phyloP scores from a whole-genome alignment of 305 asterid species.

The Solanum hybrid region DNA sequence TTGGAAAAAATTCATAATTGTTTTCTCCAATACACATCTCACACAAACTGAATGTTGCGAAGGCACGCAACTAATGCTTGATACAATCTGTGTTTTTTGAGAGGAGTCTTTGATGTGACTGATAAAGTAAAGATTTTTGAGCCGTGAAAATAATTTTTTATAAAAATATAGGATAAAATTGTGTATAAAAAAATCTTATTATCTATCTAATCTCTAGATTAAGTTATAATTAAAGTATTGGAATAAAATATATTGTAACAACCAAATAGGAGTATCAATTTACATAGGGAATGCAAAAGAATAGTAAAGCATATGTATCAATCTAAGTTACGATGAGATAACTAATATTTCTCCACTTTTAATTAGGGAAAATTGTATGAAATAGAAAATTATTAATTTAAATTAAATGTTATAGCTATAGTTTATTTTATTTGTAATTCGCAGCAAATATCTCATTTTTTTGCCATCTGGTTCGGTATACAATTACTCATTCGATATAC shows the following conservation, averaged over 20 bases:
- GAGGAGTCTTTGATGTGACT: accelerated
- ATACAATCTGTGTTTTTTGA: neutral
- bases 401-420: too few relatives aligned
- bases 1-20: neutral
- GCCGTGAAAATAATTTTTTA: accelerated
- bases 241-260: neutral
- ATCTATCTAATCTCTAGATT: neutral
- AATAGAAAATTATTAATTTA: too few relatives aligned
- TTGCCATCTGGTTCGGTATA: too few relatives aligned
- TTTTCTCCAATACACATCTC: neutral
- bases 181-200: accelerated
- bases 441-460: too few relatives aligned
- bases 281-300: neutral
- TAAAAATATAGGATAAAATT: neutral
- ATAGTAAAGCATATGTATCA: neutral
- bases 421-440: too few relatives aligned
- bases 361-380: neutral
- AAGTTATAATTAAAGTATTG: neutral
- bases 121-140: neutral
- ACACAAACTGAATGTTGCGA: neutral
- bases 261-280: neutral
- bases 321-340: neutral
- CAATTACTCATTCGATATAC: too few relatives aligned
- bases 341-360: neutral
- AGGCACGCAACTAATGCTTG: neutral